Evolutionary conservation across 768 basidiomycete genomes (phyloP), one percentile per base, ranked within the genome.

Genomic region (Amanita rimosa): DNA sequence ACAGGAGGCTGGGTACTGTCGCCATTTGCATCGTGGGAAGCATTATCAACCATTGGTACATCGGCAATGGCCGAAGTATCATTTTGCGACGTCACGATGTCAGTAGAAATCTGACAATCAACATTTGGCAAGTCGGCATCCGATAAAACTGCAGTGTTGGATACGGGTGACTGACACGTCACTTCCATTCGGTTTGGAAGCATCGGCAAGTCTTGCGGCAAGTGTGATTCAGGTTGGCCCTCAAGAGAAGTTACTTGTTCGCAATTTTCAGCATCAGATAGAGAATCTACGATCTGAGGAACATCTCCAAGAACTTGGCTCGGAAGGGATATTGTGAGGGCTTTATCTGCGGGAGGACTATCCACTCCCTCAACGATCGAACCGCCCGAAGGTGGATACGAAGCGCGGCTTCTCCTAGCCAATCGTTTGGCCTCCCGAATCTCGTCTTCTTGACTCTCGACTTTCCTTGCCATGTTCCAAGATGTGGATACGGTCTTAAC

Each of bases 381-480:
- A 4, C 58, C 39, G 16, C 47, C 17, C 3, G 36, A 53, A 14
- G 54, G 60, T 17, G 62, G 41, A 21, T 53, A 42, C n/a, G 54
- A 53, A 26, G 44, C 29, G 6, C 57, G 52, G 17, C 50, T 55
- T 31, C 48, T 58, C 40, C 54, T 53, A 31, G 26, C 43, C 7
- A 55, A 46, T 36, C 55, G 65, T 46, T 69, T 64, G 24, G 62
- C 57, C 48, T 73, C 73, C 31, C 66, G 68, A 0, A 67, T 61
- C 43, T 75, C 75, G 52, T 76, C 74, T 49, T 64, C 64, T 47
- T 62, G 58, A 33, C 61, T 58, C 52, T 74, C 73, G 3, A 71
- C 73, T 52, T 70, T 70, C 44, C 70, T 65, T 46, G 71, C 65
- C 26, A 73, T 42, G 54, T 76, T 70, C 51, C 72, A 70, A 47